Evolutionary conservation across 345 rosid genomes (phyloP).

Genomic region (Turritis glabra): DNA sequence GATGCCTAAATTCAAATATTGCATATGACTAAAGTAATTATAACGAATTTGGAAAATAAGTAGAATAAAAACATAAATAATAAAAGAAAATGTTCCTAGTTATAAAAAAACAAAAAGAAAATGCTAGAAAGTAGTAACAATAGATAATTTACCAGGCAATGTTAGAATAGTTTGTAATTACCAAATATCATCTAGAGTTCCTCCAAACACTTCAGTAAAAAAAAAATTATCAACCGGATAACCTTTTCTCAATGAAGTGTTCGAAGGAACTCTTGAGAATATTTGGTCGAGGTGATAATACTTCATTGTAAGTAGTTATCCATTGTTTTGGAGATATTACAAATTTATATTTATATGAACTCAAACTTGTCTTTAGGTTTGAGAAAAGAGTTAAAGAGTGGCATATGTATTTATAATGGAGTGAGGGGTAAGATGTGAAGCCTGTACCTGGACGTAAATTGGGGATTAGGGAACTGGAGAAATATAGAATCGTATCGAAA

Average conservation of each 20-base stretch:
- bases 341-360: background rate
- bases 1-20: no score
- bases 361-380: background rate
- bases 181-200: constrained; percentile 26
- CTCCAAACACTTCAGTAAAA: constrained; percentile 34
- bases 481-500: constrained; percentile 11
- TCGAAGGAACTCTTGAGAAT: constrained; percentile 25
- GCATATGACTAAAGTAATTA: background rate
- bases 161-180: background rate
- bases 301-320: no score
- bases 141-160: background rate
- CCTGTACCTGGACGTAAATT: constrained; percentile 22
- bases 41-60: background rate
- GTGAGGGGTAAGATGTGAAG: background rate
- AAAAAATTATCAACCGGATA: background rate
- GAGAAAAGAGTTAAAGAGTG: background rate
- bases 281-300: constrained; percentile 6
- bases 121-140: background rate
- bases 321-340: no score
- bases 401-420: constrained; percentile 8
- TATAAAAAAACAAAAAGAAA: no score
- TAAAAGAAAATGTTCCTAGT: no score
- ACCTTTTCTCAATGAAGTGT: constrained; percentile 28
- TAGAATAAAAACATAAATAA: background rate
- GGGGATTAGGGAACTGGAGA: background rate